A percentile compares a stretch with the other conserved stretches of the same genome.
Evolutionary conservation across 345 rosid genomes (phyloP).

Genomic region (Corchorus capsularis): DNA sequence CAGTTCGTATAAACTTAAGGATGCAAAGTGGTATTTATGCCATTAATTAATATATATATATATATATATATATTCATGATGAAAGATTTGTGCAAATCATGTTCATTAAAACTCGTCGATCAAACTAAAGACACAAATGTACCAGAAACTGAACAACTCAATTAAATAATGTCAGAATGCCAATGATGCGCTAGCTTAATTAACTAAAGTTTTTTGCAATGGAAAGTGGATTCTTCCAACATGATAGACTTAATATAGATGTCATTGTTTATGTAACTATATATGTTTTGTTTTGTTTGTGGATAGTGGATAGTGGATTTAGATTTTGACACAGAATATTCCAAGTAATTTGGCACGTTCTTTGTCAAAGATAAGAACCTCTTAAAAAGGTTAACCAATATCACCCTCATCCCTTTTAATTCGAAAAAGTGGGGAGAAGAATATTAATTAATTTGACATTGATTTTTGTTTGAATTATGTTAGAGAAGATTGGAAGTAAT

Average conservation of each 20-base stretch:
- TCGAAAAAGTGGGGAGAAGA: background rate
- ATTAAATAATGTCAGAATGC: no score
- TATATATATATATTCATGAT: no score
- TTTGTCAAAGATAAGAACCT: slow-evolving; percentile 8
- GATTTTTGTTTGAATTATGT: background rate
- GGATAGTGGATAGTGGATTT: background rate
- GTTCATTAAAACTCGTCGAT: no score
- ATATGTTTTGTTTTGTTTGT: background rate
- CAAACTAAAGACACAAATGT: no score
- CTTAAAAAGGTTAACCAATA: background rate
- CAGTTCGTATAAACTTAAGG: no score
- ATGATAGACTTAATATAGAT: background rate
- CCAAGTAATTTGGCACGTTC: background rate
- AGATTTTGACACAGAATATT: slow-evolving; percentile 10
- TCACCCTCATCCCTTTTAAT: background rate
- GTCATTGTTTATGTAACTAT: background rate
- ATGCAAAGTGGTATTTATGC: no score
- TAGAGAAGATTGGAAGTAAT: background rate
- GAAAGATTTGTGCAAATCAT: no score
- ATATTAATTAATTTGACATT: background rate
- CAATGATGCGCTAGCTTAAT: background rate
- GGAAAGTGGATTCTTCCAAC: background rate
- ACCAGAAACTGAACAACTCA: no score
- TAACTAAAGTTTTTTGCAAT: background rate
- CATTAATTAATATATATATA: no score